Percentiles rank a stretch among this genome's conserved stretches.
Conservation (phyloP, 116 monocot species). For the Cymodocea nodosa region DNA sequence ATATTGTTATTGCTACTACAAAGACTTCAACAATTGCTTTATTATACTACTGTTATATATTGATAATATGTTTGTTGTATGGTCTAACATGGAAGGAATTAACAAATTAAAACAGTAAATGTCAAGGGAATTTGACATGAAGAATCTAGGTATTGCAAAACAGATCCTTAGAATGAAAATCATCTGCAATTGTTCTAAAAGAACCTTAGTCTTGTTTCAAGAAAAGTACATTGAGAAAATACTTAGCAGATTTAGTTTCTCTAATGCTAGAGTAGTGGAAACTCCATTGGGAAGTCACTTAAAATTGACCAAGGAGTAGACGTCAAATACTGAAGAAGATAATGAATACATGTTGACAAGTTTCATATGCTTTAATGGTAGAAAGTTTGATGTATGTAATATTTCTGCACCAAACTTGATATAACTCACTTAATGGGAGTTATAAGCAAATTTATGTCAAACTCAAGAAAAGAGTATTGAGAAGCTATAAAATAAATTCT, state of each 20-base stretch:
- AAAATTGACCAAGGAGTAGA: too few relatives aligned
- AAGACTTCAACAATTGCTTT: too few relatives aligned
- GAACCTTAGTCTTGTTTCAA: not conserved
- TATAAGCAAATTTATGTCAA: not conserved
- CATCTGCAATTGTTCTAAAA: not conserved
- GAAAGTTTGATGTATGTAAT: not conserved
- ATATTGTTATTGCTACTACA: too few relatives aligned
- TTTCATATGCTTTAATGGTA: not conserved
- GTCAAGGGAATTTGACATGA: too few relatives aligned
- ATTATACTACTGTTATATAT: not conserved
- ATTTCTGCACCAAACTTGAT: not conserved
- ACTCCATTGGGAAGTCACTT: not conserved
- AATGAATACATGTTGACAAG: not conserved
- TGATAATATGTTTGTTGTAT: not conserved
- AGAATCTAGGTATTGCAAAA: not conserved
- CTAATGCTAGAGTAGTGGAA: not conserved
- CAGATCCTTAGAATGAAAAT: not conserved
- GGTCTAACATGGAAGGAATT: not conserved
- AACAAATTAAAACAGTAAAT: not conserved
- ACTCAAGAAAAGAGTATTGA: not conserved
- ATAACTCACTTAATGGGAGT: not conserved
- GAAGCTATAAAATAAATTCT: not conserved
- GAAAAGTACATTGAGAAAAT: not conserved
- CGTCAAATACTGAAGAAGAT: too few relatives aligned
- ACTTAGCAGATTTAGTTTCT: not conserved